Evolutionary conservation across 2,329 filamentous ascomycete species (phyloP).

Genomic region (Calcarisporium arbuscula): DNA sequence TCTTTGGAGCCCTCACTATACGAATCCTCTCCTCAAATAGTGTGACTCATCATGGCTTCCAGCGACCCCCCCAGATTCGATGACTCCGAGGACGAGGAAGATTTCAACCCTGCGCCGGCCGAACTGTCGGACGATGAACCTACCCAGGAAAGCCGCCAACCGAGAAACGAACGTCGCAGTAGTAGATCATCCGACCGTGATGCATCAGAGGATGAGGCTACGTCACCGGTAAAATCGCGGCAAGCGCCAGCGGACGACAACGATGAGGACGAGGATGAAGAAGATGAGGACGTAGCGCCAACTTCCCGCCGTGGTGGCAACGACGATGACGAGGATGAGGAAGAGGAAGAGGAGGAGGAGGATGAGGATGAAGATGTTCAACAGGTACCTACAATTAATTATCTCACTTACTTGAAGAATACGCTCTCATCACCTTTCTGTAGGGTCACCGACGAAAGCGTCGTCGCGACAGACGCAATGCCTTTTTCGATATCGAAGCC

Average conservation of each 20-base stretch:
- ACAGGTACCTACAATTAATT: conserved; percentile 35
- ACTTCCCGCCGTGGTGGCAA: conserved; percentile 15
- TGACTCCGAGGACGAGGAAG: conserved; percentile 71
- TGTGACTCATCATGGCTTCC: conserved; percentile 36
- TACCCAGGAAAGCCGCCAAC: conserved; percentile 31
- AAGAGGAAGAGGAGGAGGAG: conserved; percentile 55
- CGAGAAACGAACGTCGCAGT: conserved; percentile 27
- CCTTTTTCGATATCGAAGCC: conserved; percentile 96
- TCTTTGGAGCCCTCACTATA: no score
- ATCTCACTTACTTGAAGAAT: no score
- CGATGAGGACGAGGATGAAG: conserved; percentile 33
- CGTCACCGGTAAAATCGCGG: conserved; percentile 13
- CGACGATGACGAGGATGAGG: conserved; percentile 29
- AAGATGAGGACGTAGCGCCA: conserved; percentile 36
- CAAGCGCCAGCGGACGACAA: conserved; percentile 17
- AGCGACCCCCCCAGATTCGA: conserved; percentile 44
- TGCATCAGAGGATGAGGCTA: conserved; percentile 33
- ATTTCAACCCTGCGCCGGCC: conserved; percentile 79
- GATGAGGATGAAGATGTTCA: conserved; percentile 64
- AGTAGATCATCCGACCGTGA: conserved; percentile 23
- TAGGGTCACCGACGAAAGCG: conserved; percentile 73
- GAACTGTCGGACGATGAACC: conserved; percentile 60
- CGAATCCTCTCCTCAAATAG: conserved; percentile 1
- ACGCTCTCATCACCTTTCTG: no score
- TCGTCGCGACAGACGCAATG: conserved; percentile 66